Base-by-base conservation (phyloP, 2,329 filamentous ascomycete species). In the Verticillium albo-atrum region DNA sequence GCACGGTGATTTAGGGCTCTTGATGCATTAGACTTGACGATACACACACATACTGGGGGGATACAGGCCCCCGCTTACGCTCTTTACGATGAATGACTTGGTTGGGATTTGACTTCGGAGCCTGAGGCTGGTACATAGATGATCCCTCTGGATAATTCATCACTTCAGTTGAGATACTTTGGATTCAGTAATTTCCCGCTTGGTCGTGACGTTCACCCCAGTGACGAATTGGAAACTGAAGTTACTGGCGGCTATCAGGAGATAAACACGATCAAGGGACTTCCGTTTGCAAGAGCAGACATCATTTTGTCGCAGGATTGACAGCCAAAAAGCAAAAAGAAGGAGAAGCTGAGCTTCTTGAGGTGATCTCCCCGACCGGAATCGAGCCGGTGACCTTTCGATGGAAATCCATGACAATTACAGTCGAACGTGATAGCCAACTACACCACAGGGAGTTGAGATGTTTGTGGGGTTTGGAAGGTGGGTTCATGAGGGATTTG, bases 381-480 rank as follows among this genome's bases (percentile, higher is more conserved):
- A 54, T 54, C 52, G 52, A 54, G 52, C 52, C 52, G 52, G 52
- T 54, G 52, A 54, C 52, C 52, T 54, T 54, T 32, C 28, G 52
- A 54, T 54, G 52, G 30, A 54, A 54, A 32, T 32, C 27, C 7
- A 32, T 32, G 30, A 54, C 52, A 54, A 54, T 54, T 54, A 54
- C 52, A 54, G 52, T 54, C 52, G 27, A 54, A 54, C 52, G 52
- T 54, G 52, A 54, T 54, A 54, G 52, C 52, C 52, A 54, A 54
- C 52, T 54, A 54, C 52, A 54, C 52, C 52, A 54, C 30, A 32
- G 30, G 52, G 52, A 32, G 52, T 54, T 54, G 15, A 14, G 30
- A 32, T 32, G 30, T 32, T 32, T 32, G 30, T 32, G 30, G 30
- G 30, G 30, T 32, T 32, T 2, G 6, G 14, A 14, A 14, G 30